Base-by-base conservation (phyloP, 2,329 filamentous ascomycete genomes). In the Aspergillus jensenii region DNA sequence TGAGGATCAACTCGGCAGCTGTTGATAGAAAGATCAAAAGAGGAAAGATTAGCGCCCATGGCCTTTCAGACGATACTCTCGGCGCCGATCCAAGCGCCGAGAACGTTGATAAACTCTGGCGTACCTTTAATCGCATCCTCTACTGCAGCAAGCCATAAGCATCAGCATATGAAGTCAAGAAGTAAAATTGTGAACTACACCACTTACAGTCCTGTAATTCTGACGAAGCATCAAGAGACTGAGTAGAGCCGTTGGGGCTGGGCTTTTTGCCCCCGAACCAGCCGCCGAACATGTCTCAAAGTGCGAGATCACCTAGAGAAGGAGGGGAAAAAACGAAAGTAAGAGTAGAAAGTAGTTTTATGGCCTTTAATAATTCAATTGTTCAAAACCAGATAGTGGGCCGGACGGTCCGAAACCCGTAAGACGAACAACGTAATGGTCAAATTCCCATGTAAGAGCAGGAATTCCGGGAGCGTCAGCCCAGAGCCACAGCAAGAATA, bases 1-100 rank as follows among this genome's bases (percentile, higher is more conserved):
- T 89, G 82, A 96, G 89, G 66, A 96, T 90, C 57, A 90, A 79
- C 8, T 84, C 82, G 4, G 88, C 86, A 40, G 90, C 89, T 72
- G 44, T 61, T 43, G 11, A 51, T 27, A 45, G 19, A 48, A 47
- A 31, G n/a, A 33, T 43, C 25, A 52, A 61, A 40, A 52, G 44
- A 9, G 40, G 55, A 40, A 55, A 46, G 48, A 47, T 59, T 58
- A 51, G 53, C 57, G 52, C 45, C 47, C 51, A 33, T 54, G 44
- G 35, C n/a, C 33, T n/a, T 52, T 25, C 12, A 39, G 39, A 35
- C 39, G 23, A 50, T 50, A 44, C 5, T 17, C 14, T 9, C 6
- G 6, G 31, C 27, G 54, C 35, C 19, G 47, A 56, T 56, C 54
- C 14, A 41, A 31, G n/a, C 19, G 46, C 48, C 19, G 27, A 51